Evolutionary conservation across 2,329 filamentous ascomycete genomes (phyloP), one percentile per base, ranked within the genome.

Genomic region (Botrytis aclada): DNA sequence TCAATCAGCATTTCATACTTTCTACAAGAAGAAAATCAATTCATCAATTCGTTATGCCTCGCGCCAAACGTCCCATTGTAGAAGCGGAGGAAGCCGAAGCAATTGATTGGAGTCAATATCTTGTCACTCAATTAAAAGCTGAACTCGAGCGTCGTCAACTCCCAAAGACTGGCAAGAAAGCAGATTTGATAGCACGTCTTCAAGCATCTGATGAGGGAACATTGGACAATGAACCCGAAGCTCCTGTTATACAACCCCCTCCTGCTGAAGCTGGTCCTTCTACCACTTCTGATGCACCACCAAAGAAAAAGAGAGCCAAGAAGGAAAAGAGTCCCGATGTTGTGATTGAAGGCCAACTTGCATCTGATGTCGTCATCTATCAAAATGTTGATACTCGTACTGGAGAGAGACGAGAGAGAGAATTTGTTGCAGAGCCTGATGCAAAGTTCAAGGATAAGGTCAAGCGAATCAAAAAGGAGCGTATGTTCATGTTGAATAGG

Each of bases 111-210:
- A 83, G 78, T 65, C 83, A 83, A 80, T 86, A 89, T 80, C 93
- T 91, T 82, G 92, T 94, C 74, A 85, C 88, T 43, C 90, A 93
- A 78, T 86, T 94, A 75, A 92, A 91, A 81, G 88, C 88, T n/a
- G 91, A 93, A 83, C 85, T 94, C 65, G 93, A 92, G 81, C 84
- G 84, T 71, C 88, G 91, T 75, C 88, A 89, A 32, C 86, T 94
- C 47, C 84, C 89, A 7, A 86, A 89, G 74, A 87, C 88, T 29
- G 92, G 92, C 9, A 85, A 93, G 64, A 92, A 93, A 80, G 86
- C 89, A 22, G 91, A 92, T 73, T 87, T 93, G 65, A 85, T 94
- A 73, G 75, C 87, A 93, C 70, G 85, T 94, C 74, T 94, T 56
- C 82, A 82, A 67, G 82, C 81, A 29, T 81, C 82, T 45, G 77